These are phyloP conservation scores for Basipetospora chlamydospora DNA, from an alignment of 2,329 filamentous ascomycete genomes.

Conservation along the genomic window DNA sequence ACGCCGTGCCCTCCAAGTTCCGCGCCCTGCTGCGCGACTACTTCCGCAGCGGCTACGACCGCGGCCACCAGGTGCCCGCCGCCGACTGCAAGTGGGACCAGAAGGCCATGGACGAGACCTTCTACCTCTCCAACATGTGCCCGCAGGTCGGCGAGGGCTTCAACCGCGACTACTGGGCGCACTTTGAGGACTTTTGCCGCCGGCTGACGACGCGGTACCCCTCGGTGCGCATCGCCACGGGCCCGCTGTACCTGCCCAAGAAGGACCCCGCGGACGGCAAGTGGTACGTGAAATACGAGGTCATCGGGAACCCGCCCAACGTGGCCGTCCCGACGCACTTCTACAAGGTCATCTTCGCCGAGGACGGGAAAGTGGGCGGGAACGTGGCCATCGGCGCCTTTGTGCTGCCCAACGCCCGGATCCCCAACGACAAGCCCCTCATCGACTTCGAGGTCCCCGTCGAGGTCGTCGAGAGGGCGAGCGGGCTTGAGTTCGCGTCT, in stretches of 20 bases:
- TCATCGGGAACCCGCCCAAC: conserved; percentile 85
- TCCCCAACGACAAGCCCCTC: conserved; percentile 76
- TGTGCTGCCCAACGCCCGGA: conserved; percentile 81
- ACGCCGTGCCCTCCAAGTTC: conserved; percentile 67
- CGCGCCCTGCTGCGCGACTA: conserved; percentile 87
- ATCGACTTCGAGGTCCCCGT: conserved; percentile 89
- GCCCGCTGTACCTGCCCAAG: conserved; percentile 82
- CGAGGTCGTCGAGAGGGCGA: conserved; percentile 82
- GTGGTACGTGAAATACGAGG: conserved; percentile 91
- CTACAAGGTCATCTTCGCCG: conserved; percentile 96
- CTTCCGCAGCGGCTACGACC: conserved; percentile 84
- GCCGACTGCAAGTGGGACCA: conserved; percentile 96
- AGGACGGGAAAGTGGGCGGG: conserved; percentile 56
- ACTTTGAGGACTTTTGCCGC: conserved; percentile 95
- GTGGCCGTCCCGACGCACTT: conserved; percentile 97
- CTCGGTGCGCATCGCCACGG: conserved; percentile 80
- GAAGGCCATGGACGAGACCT: conserved; percentile 86
- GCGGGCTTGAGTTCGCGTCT: conserved; percentile 77
- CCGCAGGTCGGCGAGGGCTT: conserved; percentile 97
- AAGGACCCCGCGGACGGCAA: conserved; percentile 72
- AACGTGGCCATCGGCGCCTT: conserved; percentile 87
- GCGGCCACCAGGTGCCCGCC: conserved; percentile 92
- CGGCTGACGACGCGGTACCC: conserved; percentile 69
- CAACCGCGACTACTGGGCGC: conserved; percentile 98
- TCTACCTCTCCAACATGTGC: conserved; percentile 90